These are phyloP conservation scores for Tuber melanosporum DNA, from an alignment of 495 filamentous ascomycete genomes.

Conservation along the genomic window DNA sequence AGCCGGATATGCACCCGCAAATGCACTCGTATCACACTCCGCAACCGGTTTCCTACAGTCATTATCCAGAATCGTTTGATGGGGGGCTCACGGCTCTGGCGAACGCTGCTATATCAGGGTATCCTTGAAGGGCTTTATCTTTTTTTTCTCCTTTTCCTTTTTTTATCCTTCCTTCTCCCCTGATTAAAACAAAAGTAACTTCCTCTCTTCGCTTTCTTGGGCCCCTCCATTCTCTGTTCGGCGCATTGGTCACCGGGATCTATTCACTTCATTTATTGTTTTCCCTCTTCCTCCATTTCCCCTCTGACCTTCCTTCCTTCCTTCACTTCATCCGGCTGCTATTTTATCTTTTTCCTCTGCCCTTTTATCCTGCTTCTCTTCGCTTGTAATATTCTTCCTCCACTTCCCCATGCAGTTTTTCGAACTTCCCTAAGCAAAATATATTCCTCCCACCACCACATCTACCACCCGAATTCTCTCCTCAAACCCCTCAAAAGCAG, in stretches of 20 bases:
- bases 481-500: background rate
- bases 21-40: slow-evolving; percentile 34
- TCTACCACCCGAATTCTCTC: background rate
- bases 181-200: background rate
- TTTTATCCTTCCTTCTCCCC: background rate
- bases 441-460: background rate
- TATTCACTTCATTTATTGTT: background rate
- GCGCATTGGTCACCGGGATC: slow-evolving; percentile 3
- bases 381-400: background rate
- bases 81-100: slow-evolving; percentile 37
- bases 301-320: background rate
- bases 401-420: background rate
- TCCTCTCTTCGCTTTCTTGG: background rate
- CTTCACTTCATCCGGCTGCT: background rate
- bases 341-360: background rate
- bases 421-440: background rate
- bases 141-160: background rate
- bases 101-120: slow-evolving; percentile 37
- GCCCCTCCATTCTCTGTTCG: background rate
- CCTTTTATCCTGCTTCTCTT: background rate
- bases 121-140: slow-evolving; percentile 23
- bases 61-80: slow-evolving; percentile 36
- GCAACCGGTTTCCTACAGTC: slow-evolving; percentile 24
- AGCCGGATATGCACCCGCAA: slow-evolving; percentile 29
- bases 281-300: background rate